phyloP scores from a whole-genome alignment of 345 rosid genomes.

The Lenwebbia sp. region DNA sequence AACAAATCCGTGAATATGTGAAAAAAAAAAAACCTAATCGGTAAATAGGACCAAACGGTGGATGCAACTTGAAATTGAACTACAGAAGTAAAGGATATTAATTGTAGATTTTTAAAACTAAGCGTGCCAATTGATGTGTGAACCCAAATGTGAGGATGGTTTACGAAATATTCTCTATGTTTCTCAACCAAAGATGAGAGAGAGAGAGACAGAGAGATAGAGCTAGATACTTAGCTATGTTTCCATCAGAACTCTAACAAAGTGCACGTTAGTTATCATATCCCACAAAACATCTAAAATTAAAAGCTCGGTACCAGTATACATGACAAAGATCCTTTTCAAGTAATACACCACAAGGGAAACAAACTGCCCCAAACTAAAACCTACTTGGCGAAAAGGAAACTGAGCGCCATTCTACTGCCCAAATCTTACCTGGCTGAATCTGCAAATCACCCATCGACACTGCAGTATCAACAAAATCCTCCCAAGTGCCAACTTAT shows the following conservation, averaged over 20 bases:
- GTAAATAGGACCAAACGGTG: background rate
- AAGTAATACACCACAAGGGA: background rate
- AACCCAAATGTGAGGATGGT: background rate
- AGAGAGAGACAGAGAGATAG: background rate
- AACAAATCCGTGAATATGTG: no score
- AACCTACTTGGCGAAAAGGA: background rate
- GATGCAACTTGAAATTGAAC: background rate
- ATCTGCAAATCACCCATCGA: background rate
- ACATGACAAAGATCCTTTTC: background rate
- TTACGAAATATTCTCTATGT: background rate
- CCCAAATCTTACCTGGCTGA: background rate
- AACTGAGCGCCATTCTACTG: background rate
- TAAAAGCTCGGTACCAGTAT: background rate
- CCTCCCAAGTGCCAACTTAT: background rate
- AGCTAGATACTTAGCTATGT: background rate
- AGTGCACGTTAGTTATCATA: background rate
- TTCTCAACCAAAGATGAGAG: background rate
- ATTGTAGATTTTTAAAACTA: background rate
- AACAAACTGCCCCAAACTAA: background rate
- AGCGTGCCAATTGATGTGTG: background rate
- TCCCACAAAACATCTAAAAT: background rate
- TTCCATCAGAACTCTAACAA: background rate
- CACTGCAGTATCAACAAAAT: background rate
- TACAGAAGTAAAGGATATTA: background rate
- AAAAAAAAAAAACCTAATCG: background rate